Percentiles rank a stretch among this genome's conserved stretches.
phyloP scores from a whole-genome alignment of 257 asterid genomes.

The Salvia miltiorrhiza region DNA sequence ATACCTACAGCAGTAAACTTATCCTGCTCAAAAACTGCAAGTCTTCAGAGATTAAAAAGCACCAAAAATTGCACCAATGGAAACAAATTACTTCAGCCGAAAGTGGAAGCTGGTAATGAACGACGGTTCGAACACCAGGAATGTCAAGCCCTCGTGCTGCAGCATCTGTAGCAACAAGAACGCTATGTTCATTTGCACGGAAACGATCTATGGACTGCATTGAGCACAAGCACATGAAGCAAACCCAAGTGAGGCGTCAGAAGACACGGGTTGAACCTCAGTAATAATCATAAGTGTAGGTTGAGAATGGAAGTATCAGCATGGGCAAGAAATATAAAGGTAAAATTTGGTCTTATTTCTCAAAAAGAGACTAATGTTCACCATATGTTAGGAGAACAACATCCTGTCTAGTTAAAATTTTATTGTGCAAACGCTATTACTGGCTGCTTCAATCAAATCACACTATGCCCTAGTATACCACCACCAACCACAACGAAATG shows the following conservation, averaged over 20 bases:
- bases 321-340: background rate
- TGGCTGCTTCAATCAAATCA: background rate
- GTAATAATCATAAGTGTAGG: slow-evolving; percentile 4
- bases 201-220: slow-evolving; percentile 92
- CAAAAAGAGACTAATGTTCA: background rate
- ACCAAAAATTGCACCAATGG: slow-evolving; percentile 8
- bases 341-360: background rate
- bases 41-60: background rate
- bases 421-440: background rate
- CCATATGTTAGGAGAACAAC: background rate
- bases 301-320: background rate
- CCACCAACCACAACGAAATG: background rate
- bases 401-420: background rate
- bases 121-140: slow-evolving; percentile 86
- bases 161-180: slow-evolving; percentile 94
- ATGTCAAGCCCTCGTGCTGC: slow-evolving; percentile 97
- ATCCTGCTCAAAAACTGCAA: slow-evolving; percentile 13
- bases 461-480: background rate
- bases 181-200: slow-evolving; percentile 68
- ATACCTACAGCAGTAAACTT: slow-evolving; percentile 47
- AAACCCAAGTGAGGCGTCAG: background rate
- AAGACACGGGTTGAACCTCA: background rate
- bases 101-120: slow-evolving; percentile 97
- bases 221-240: slow-evolving; percentile 18
- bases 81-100: slow-evolving; percentile 73